These are phyloP conservation scores for Neofusicoccum cordaticola DNA, from an alignment of 2,329 filamentous ascomycete genomes.

Conservation along the genomic window DNA sequence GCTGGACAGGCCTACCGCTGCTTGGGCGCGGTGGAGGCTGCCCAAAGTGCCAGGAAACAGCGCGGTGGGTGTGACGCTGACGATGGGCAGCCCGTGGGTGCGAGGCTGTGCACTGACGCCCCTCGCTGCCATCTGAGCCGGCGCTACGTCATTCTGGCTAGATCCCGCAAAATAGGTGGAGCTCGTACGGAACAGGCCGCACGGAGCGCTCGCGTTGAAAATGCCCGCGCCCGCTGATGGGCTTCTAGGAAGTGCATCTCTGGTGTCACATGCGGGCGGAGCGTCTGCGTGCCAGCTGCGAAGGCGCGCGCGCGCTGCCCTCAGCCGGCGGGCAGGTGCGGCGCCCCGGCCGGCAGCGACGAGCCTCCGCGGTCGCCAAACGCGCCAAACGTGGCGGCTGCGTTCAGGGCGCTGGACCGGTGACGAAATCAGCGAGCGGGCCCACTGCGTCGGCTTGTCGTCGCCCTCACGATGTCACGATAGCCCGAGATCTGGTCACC, in stretches of 20 bases:
- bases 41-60: conserved; percentile 7
- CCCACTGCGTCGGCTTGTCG: not conserved
- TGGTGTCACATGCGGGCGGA: conserved; percentile 5
- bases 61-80: not conserved
- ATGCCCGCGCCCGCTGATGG: not conserved
- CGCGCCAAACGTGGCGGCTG: not conserved
- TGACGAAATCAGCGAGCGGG: not conserved
- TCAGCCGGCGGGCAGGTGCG: too few species aligned
- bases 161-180: conserved; percentile 1
- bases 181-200: conserved; percentile 6
- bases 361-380: not conserved
- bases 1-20: not conserved
- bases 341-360: too few species aligned
- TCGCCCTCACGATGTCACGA: conserved; percentile 7
- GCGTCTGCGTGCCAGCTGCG: not conserved
- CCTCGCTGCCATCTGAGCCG: conserved; percentile 2
- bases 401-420: not conserved
- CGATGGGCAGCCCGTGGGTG: not conserved
- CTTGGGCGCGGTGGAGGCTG: not conserved
- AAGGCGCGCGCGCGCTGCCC: not conserved
- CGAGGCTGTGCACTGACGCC: conserved; percentile 8
- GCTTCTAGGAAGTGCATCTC: not conserved
- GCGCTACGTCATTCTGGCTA: conserved; percentile 12
- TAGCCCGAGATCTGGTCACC: conserved; percentile 14
- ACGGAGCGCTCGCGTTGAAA: not conserved